Evolutionary conservation across 768 basidiomycete species (phyloP).

Genomic region (Boletellus emodensis): DNA sequence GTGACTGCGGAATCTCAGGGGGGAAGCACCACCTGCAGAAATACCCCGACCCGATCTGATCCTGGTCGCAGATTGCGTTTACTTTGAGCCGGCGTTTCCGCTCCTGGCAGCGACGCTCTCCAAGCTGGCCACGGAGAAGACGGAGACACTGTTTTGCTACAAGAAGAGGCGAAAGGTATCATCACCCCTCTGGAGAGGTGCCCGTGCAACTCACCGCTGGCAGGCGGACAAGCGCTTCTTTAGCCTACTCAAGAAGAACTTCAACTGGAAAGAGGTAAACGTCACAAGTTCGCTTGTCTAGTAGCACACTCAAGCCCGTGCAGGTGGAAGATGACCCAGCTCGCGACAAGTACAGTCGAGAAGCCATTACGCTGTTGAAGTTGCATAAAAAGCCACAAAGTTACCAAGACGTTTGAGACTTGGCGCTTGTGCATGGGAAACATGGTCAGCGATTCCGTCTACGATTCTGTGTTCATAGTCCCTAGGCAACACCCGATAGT

Average conservation of each 20-base stretch:
- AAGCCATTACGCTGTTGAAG: slow-evolving; percentile 62
- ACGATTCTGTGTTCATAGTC: slow-evolving; percentile 7
- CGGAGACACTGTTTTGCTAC: slow-evolving; percentile 86
- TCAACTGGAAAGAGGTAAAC: slow-evolving; percentile 64
- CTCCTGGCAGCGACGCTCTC: slow-evolving; percentile 77
- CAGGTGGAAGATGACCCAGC: slow-evolving; percentile 66
- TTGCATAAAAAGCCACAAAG: slow-evolving; percentile 18
- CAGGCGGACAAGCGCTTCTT: slow-evolving; percentile 92
- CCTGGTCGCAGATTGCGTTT: slow-evolving; percentile 92
- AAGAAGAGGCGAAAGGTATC: slow-evolving; percentile 86
- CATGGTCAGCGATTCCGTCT: neutral
- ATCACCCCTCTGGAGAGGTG: neutral
- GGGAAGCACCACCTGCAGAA: slow-evolving; percentile 46
- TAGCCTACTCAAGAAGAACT: slow-evolving; percentile 68
- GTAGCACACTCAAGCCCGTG: slow-evolving; percentile 1
- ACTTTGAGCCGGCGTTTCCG: slow-evolving; percentile 91
- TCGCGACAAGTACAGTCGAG: slow-evolving; percentile 52
- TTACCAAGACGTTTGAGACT: neutral
- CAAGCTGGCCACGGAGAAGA: slow-evolving; percentile 50
- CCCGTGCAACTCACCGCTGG: slow-evolving; percentile 1
- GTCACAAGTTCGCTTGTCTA: neutral
- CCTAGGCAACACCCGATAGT: slow-evolving; percentile 3
- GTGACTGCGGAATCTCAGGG: slow-evolving; percentile 48
- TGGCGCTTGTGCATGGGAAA: neutral
- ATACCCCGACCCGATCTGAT: slow-evolving; percentile 61